Percentiles rank a stretch among this genome's conserved stretches.
Evolutionary conservation across 2,329 filamentous ascomycete genomes (phyloP).

Genomic region (Epichloe scottii): DNA sequence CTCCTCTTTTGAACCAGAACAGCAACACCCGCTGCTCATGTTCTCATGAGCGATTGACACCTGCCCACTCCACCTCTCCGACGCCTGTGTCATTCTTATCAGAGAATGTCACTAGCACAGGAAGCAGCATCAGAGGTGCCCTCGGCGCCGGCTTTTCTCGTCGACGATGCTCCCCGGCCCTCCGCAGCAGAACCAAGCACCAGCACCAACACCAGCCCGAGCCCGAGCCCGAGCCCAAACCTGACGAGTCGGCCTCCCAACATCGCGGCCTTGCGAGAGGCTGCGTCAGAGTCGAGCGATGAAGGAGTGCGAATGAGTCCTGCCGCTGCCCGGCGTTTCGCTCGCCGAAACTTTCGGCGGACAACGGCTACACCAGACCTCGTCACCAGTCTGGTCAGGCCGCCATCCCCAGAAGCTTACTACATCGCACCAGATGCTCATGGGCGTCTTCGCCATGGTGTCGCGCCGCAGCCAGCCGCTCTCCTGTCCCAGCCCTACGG

Average conservation of each 20-base stretch:
- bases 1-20: no score
- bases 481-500: conserved; percentile 7
- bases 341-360: conserved; percentile 22
- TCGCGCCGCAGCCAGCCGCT: conserved; percentile 6
- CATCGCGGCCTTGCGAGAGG: conserved; percentile 7
- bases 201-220: neutral
- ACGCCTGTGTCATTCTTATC: neutral
- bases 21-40: neutral
- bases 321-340: conserved; percentile 23
- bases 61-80: neutral
- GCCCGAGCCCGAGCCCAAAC: neutral
- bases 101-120: conserved; percentile 3
- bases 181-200: neutral
- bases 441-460: conserved; percentile 12
- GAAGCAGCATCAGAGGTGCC: neutral
- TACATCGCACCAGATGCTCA: conserved; percentile 18
- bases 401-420: conserved; percentile 24
- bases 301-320: conserved; percentile 23
- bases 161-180: neutral
- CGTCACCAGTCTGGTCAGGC: conserved; percentile 26
- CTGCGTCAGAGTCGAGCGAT: conserved; percentile 23
- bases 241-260: neutral
- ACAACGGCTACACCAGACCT: conserved; percentile 26
- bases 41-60: neutral
- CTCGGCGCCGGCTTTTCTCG: neutral